phyloP scores from a whole-genome alignment of 331 rosid genomes.

The Quercus lobata region DNA sequence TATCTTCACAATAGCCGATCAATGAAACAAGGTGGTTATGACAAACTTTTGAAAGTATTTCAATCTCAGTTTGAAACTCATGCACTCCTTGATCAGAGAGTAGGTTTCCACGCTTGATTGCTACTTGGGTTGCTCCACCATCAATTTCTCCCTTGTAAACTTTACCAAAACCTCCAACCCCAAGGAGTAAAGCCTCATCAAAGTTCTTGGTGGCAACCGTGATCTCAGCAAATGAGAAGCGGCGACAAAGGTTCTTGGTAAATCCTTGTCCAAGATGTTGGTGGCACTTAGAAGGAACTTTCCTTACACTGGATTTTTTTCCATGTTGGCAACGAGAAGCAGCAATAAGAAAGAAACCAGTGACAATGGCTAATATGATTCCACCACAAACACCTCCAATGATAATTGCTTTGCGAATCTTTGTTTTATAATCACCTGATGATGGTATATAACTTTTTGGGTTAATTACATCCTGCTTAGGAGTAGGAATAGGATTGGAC shows the following conservation, averaged over 20 bases:
- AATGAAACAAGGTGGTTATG: slow-evolving; percentile 95
- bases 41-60: slow-evolving; percentile 97
- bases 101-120: slow-evolving; percentile 93
- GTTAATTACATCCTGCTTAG: slow-evolving; percentile 43
- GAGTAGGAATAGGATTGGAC: slow-evolving; percentile 62
- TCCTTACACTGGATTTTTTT: slow-evolving; percentile 63
- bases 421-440: slow-evolving; percentile 42
- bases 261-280: no score
- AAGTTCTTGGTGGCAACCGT: slow-evolving; percentile 85
- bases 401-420: slow-evolving; percentile 54
- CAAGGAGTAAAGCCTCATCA: slow-evolving; percentile 77
- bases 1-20: slow-evolving; percentile 97
- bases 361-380: slow-evolving; percentile 44
- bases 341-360: slow-evolving; percentile 53
- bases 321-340: slow-evolving; percentile 42
- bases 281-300: slow-evolving; percentile 94
- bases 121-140: slow-evolving; percentile 69
- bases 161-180: slow-evolving; percentile 99
- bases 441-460: slow-evolving; percentile 37
- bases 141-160: slow-evolving; percentile 92
- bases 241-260: slow-evolving; percentile 69
- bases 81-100: slow-evolving; percentile 96
- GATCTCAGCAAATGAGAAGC: slow-evolving; percentile 97
- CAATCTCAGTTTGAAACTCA: slow-evolving; percentile 97
- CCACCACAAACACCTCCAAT: slow-evolving; percentile 74